Base-by-base conservation (phyloP, 1,284 basidiomycete species). In the Ustilago vetiveriae region DNA sequence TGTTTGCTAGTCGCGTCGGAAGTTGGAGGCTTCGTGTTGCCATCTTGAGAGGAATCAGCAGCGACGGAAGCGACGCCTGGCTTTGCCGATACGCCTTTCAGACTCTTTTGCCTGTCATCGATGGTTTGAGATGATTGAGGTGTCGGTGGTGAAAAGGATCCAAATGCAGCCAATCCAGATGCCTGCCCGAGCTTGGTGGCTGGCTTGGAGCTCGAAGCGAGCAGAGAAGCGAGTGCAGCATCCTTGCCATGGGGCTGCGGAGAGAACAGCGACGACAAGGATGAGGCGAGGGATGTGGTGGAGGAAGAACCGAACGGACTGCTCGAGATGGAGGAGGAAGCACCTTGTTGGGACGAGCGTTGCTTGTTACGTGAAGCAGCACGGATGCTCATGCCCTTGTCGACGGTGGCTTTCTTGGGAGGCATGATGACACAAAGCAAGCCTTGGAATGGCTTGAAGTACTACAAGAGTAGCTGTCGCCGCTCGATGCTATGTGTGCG, bases 171-270 rank as follows among this genome's bases (percentile, higher is more conserved):
- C 9, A 68, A 27, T 16, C 65, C 53, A 8, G 58, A 43, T 7
- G 47, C 49, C 27, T 43, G 44, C 17, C 46, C 58, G 3, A 62
- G 49, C 6, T 52, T 41, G 4, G 49, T 42, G 6, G 53, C 38
- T n/a, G 58, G 57, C 36, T 58, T 71, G 0, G 68, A 62, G 45
- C 42, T 65, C 9, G 62, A 54, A 3, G 58, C 68, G 7, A 71
- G 45, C 23, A 71, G 32, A 2, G 58, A 54, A 0, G 68, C 68
- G 24, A 71, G 23, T 7, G 63, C 58, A 26, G 68, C 68, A 67
- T 71, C 68, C 32, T 71, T 71, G 14, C 63, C 68, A 22, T 71
- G 63, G 0, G 63, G 57, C 33, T 57, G 46, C 2, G 68, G 68
- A 5, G 58, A 60, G 45, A 71, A 63, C 36, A 71, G 68, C 6